Evolutionary conservation across 768 basidiomycete species (phyloP).

Genomic region (Phylloporus scabripes): DNA sequence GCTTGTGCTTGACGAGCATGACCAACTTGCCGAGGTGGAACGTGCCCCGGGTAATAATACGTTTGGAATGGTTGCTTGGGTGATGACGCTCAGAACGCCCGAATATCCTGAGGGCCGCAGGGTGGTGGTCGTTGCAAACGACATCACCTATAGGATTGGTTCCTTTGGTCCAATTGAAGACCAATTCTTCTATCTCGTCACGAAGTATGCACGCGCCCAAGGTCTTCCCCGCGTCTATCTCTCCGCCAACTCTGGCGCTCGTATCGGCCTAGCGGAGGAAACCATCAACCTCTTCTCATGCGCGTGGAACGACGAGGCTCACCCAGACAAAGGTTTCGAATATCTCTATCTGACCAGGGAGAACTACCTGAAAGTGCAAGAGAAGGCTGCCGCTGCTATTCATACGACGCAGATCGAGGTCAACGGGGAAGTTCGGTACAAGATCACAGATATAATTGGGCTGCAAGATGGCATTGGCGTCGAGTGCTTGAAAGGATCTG

Average conservation of each 20-base stretch:
- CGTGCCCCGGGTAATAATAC: slow-evolving; percentile 91
- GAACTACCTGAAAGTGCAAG: slow-evolving; percentile 82
- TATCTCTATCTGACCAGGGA: slow-evolving; percentile 96
- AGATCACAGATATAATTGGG: slow-evolving; percentile 95
- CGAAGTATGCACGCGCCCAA: slow-evolving; percentile 82
- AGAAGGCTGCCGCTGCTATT: slow-evolving; percentile 74
- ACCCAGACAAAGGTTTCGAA: slow-evolving; percentile 92
- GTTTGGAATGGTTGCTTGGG: slow-evolving; percentile 98
- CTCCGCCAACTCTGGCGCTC: slow-evolving; percentile 97
- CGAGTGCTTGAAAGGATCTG: slow-evolving; percentile 92
- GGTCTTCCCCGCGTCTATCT: slow-evolving; percentile 96
- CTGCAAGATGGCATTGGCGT: slow-evolving; percentile 97
- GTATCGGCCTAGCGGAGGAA: slow-evolving; percentile 94
- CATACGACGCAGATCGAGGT: slow-evolving; percentile 82
- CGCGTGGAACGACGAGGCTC: slow-evolving; percentile 77
- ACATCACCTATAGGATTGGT: slow-evolving; percentile 98
- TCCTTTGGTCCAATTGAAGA: slow-evolving; percentile 96
- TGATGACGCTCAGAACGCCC: slow-evolving; percentile 86
- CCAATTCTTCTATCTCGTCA: slow-evolving; percentile 93
- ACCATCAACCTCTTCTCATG: slow-evolving; percentile 80
- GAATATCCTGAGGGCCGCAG: slow-evolving; percentile 88
- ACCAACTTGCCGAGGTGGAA: slow-evolving; percentile 84
- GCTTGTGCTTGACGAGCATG: slow-evolving; percentile 90
- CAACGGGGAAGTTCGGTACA: slow-evolving; percentile 82
- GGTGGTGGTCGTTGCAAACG: slow-evolving; percentile 90